These are phyloP conservation scores for Ophiostoma australiae DNA, from an alignment of 2,329 filamentous ascomycete genomes.

Conservation along the genomic window DNA sequence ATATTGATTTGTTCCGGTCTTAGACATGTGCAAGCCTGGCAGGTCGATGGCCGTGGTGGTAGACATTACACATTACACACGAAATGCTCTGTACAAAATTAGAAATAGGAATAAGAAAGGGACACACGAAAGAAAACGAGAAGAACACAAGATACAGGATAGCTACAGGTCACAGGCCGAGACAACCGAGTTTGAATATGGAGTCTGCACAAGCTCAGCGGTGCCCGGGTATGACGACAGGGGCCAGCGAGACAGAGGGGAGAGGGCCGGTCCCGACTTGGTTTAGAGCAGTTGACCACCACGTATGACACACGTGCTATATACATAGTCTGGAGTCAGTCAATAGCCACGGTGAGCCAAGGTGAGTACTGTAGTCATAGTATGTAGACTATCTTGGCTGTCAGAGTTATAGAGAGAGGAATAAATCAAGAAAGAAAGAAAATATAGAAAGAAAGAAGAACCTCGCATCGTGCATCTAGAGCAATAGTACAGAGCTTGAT, in stretches of 20 bases:
- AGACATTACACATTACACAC: neutral
- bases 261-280: neutral
- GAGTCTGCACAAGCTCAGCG: neutral
- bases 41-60: neutral
- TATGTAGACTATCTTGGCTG: neutral
- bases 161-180: slow-evolving; percentile 7
- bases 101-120: neutral
- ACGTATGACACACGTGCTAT: neutral
- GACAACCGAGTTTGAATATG: slow-evolving; percentile 4
- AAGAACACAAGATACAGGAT: neutral
- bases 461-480: too few species aligned
- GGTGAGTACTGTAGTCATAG: neutral
- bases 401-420: neutral
- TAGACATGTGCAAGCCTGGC: neutral
- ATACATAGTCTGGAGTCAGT: neutral
- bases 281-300: neutral
- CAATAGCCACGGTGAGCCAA: slow-evolving; percentile 3
- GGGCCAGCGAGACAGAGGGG: neutral
- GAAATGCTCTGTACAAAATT: neutral
- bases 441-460: neutral
- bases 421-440: neutral
- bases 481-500: neutral
- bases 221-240: neutral
- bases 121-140: neutral
- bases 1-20: slow-evolving; percentile 12